A percentile compares a stretch with the other conserved stretches of the same genome.
These are phyloP conservation scores for Eustoma russellianum DNA, from an alignment of 257 asterid species.

Conservation along the genomic window DNA sequence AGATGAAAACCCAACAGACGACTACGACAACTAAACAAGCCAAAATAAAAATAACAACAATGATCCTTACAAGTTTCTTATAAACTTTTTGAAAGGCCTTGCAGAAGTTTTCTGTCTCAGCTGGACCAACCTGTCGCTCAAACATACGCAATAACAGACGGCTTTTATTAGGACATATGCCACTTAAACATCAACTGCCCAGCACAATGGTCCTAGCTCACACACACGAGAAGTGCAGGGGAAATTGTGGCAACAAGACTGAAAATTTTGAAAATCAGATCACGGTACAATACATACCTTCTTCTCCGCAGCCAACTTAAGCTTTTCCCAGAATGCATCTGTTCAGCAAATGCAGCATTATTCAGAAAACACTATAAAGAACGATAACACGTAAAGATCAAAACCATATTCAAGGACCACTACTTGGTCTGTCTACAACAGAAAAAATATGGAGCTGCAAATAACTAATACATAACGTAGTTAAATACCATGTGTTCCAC, in stretches of 20 bases:
- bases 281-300: not conserved
- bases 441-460: not conserved
- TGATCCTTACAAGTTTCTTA: constrained; percentile 51
- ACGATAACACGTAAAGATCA: not conserved
- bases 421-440: not conserved
- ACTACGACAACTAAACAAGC: constrained; percentile 23
- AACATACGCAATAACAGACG: too few species aligned
- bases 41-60: not conserved
- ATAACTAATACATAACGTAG: too few species aligned
- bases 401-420: not conserved
- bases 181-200: not conserved
- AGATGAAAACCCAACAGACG: constrained; percentile 1
- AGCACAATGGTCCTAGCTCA: not conserved
- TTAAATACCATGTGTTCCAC: too few species aligned
- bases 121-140: constrained; percentile 40
- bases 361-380: not conserved
- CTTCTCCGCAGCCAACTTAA: constrained; percentile 5
- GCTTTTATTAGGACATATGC: too few species aligned
- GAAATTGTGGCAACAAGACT: too few species aligned
- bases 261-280: not conserved
- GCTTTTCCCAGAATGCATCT: constrained; percentile 7
- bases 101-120: constrained; percentile 65
- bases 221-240: too few species aligned
- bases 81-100: constrained; percentile 61
- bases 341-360: not conserved